Evolutionary conservation across 768 basidiomycete species (phyloP).

Genomic region (Tricholoma hemisulphureum): DNA sequence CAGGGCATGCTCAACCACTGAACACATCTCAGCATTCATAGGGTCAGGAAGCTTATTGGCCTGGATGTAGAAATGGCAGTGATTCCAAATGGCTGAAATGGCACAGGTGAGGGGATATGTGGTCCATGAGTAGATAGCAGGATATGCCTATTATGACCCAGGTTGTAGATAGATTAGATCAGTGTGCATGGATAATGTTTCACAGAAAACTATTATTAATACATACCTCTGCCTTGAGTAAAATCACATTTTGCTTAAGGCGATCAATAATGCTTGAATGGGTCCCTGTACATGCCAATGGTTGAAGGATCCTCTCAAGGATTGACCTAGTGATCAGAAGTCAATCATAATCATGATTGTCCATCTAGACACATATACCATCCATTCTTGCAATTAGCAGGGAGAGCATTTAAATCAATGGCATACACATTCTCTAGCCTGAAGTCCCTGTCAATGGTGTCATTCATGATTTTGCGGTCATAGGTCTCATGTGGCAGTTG

Average conservation of each 20-base stretch:
- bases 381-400: no score
- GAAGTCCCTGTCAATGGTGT: no score
- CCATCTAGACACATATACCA: no score
- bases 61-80: background rate
- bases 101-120: background rate
- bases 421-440: no score
- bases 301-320: no score
- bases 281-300: slow-evolving; percentile 2
- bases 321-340: no score
- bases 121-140: background rate
- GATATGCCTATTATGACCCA: background rate
- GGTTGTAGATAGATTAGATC: background rate
- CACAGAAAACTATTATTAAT: background rate
- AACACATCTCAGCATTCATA: background rate
- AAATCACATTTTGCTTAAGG: background rate
- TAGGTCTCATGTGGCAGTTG: no score
- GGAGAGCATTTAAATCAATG: no score
- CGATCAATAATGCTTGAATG: background rate
- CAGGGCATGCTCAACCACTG: background rate
- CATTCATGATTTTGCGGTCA: no score
- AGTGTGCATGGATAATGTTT: background rate
- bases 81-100: background rate
- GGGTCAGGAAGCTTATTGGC: background rate
- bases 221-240: background rate
- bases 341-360: no score